phyloP scores from a whole-genome alignment of 2,329 filamentous ascomycete genomes.

The Sphaerostilbella broomeana region DNA sequence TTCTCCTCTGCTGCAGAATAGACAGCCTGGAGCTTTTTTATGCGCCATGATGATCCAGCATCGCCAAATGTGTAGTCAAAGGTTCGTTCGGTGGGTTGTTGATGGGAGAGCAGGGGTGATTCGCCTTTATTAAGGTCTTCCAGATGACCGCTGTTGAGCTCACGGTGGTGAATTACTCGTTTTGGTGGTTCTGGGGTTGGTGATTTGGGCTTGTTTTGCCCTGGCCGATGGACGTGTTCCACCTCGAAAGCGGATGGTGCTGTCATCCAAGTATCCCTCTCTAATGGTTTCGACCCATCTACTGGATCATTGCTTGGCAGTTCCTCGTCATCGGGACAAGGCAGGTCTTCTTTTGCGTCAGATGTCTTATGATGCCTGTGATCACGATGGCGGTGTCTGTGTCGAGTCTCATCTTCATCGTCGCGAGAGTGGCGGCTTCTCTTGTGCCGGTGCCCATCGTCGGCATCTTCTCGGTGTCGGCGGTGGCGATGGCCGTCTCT shows the following conservation, averaged over 20 bases:
- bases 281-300: conserved; percentile 32
- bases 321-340: conserved; percentile 45
- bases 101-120: background rate
- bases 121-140: conserved; percentile 53
- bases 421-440: conserved; percentile 47
- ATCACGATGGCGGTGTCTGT: conserved; percentile 17
- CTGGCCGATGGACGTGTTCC: conserved; percentile 66
- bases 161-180: conserved; percentile 68
- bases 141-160: conserved; percentile 64
- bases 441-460: conserved; percentile 55
- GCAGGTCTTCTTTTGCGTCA: conserved; percentile 45
- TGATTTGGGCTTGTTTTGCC: conserved; percentile 45
- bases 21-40: conserved; percentile 87
- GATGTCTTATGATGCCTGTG: conserved; percentile 34
- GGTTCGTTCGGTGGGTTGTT: conserved; percentile 40
- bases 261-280: conserved; percentile 92
- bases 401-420: conserved; percentile 37
- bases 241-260: conserved; percentile 74
- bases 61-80: conserved; percentile 86
- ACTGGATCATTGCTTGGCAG: conserved; percentile 22
- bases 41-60: conserved; percentile 84
- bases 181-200: conserved; percentile 44
- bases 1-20: conserved; percentile 73
- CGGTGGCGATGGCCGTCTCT: conserved; percentile 25
- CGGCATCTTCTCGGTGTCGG: conserved; percentile 32